Evolutionary conservation across 352 stramenopile species (phyloP), one percentile per base, ranked within the genome.

Genomic region (Phytopythium mirpurense): DNA sequence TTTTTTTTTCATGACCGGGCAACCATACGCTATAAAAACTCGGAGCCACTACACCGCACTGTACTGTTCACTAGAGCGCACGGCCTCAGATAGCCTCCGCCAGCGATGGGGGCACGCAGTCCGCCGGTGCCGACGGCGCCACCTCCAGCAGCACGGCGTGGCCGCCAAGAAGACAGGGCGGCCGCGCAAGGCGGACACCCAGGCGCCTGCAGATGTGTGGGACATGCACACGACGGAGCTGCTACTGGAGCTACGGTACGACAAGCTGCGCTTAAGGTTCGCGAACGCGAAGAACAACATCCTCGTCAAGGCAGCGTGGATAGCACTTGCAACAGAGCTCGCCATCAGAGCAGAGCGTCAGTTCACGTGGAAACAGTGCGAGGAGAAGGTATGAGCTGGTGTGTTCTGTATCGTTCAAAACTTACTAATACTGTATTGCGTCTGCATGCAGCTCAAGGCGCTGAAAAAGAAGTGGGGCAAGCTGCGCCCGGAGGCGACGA

Each of bases 381-480:
- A 44, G n/a, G 38, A 44, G 12, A 44, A 44, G 38, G 38, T 44
- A 3, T 9, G 38, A n/a, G 15, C n/a, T 11, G 10, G 38, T 26
- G 10, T 23, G n/a, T n/a, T 24, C 23, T 44, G 9, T 44, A 18
- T 21, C 7, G 29, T 32, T 44, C 7, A 24, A 44, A 7, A 44
- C 38, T 21, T n/a, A n/a, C n/a, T n/a, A n/a, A n/a, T n/a, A n/a
- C n/a, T 23, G 14, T 41, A 11, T 44, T 8, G 12, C n/a, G n/a
- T n/a, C n/a, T n/a, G n/a, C n/a, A n/a, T n/a, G n/a, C n/a, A 44
- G 38, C 38, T 44, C 18, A 44, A 44, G 18, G 12, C 38, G n/a
- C 38, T 44, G 10, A 44, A 44, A 44, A 44, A 24, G 12, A 44
- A 44, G 38, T 44, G 38, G 38, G 38, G 38, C 18, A 44, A 24